Evolutionary conservation across 352 stramenopile genomes (phyloP), one percentile per base, ranked within the genome.

Genomic region (Globisporangium emineosum): DNA sequence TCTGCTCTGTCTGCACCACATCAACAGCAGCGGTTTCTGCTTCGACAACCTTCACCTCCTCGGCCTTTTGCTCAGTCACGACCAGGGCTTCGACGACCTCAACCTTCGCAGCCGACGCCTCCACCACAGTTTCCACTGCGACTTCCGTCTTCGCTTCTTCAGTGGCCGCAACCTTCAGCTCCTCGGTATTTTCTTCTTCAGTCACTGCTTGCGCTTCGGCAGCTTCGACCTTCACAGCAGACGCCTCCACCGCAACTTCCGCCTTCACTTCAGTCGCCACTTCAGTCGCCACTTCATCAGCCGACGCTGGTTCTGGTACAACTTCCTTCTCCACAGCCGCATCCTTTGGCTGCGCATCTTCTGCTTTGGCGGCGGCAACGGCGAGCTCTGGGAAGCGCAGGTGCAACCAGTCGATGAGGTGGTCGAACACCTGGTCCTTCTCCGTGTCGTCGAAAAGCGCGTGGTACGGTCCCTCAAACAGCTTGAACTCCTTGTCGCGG

Each of bases 371-470:
- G 12, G 50, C 17, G 29, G 13, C 29, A 12, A 27, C 15, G 27
- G 25, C 50, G 10, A n/a, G 7, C 27, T 57, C n/a, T 45, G 74
- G 67, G 75, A 85, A 76, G 49, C 72, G 62, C 12, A 59, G 25
- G 25, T 80, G 57, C 17, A 92, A 70, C 83, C 83, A 93, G 33
- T 64, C 51, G 47, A 57, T 62, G 13, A 86, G 52, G 33, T 71
- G 65, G 5, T 71, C 57, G 23, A 88, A 62, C n/a, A 89, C 81
- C 2, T 71, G 55, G 15, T 88, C 74, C 17, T 77, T 75, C 55
- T 90, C 78, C 1, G 75, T 75, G 58, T 92, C 83, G 42, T 90
- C 76, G 61, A 81, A 89, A 5, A 90, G 64, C 32, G 73, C 72
- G 29, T 92, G 81, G 57, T 73, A 90, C 13, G 77, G 59, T 0